Evolutionary conservation across 202 grass and related monocot species (phyloP), one percentile per base, ranked within the genome.

Genomic region (Setaria italica): DNA sequence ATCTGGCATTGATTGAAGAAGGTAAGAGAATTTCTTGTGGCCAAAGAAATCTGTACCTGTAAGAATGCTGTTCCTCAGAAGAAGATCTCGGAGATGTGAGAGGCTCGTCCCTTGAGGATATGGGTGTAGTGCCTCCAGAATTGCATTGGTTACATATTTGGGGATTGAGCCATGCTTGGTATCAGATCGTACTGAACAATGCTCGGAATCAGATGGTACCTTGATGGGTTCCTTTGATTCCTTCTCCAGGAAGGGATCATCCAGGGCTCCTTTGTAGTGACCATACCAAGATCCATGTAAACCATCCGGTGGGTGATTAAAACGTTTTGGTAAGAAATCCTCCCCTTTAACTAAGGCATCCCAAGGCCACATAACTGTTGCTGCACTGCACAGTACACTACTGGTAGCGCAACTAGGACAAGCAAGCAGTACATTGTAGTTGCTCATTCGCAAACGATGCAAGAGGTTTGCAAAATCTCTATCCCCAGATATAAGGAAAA

Each of bases 211-310:
- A n/a, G 76, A 59, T 68, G 81, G 65, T 72, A 80, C 39, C 51
- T 65, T 86, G 67, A 90, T 83, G 46, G 67, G 43, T 88, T 95
- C 86, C 35, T 90, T 78, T 55, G 78, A 70, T 81, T 85, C 86
- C 8, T 55, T 84, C 70, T 86, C 48, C 29, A 74, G 30, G n/a
- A 91, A 94, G 11, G 93, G 87, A 62, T 99, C 82, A 64, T 90
- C 87, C 17, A 99, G 90, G 63, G 62, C 68, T 85, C 85, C 92
- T 87, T 88, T 95, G 86, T 83, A 85, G 72, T 90, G 79, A 51
- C 93, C 97, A 91, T 99, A 99, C 96, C 96, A 96, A 84, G 96
- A 99, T 80, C 92, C 93, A 85, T 82, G 89, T 39, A 88, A 64
- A 79, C 97, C 90, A 91, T 99, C 93, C 9, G 97, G 97, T 74